Evolutionary conservation across 805 yeast genomes (phyloP).

Genomic region (Lipomyces sp.): DNA sequence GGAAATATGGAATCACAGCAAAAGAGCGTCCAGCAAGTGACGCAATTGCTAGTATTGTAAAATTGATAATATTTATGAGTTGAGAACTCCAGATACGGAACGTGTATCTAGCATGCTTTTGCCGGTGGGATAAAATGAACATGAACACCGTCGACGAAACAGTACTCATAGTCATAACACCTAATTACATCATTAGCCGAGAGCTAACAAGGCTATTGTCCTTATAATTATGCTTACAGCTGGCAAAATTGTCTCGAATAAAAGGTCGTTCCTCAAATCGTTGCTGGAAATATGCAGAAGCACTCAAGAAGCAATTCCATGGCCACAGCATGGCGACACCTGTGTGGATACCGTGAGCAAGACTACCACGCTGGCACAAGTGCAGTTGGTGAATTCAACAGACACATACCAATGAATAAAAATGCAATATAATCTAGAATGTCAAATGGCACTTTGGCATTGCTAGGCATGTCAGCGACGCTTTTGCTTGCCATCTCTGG

Average conservation of each 20-base stretch:
- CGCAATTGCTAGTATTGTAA: slow-evolving; percentile 25
- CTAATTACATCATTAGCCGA: background rate
- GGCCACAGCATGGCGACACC: slow-evolving; percentile 67
- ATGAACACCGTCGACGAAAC: slow-evolving; percentile 39
- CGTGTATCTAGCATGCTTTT: slow-evolving; percentile 24
- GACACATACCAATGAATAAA: slow-evolving; percentile 11
- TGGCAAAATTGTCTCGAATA: slow-evolving; percentile 50
- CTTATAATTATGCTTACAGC: slow-evolving; percentile 31
- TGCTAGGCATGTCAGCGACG: no score
- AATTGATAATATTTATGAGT: slow-evolving; percentile 19
- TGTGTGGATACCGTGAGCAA: background rate
- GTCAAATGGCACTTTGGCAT: background rate
- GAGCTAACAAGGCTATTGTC: slow-evolving; percentile 21
- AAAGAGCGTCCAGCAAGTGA: slow-evolving; percentile 22
- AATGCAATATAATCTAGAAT: slow-evolving; percentile 19
- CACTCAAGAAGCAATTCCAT: slow-evolving; percentile 89
- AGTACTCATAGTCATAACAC: slow-evolving; percentile 29
- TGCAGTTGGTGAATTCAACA: background rate
- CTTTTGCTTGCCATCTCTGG: background rate
- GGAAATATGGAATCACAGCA: slow-evolving; percentile 38
- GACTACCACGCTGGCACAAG: background rate
- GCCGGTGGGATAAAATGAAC: slow-evolving; percentile 18
- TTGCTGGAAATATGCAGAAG: slow-evolving; percentile 72
- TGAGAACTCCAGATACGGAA: slow-evolving; percentile 26
- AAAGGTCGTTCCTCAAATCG: slow-evolving; percentile 47